phyloP scores from a whole-genome alignment of 2,329 filamentous ascomycete genomes.

The Ophiostoma fasciatum region DNA sequence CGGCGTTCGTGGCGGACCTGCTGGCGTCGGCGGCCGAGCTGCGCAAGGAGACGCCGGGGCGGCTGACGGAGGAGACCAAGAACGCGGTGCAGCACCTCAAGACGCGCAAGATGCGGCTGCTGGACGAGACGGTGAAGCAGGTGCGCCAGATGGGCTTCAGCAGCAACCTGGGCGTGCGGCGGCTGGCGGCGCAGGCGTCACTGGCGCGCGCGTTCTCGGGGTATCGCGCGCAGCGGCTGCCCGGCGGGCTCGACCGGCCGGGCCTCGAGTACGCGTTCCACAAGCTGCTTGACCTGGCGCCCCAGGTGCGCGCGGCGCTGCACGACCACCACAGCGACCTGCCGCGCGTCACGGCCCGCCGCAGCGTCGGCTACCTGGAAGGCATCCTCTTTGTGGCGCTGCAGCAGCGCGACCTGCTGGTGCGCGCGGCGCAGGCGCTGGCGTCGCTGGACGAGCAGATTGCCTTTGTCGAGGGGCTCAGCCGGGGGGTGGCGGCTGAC shows the following conservation, averaged over 20 bases:
- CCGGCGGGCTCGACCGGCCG: slow-evolving; percentile 13
- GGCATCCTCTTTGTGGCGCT: slow-evolving; percentile 58
- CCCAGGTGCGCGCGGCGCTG: slow-evolving; percentile 49
- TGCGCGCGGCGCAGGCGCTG: slow-evolving; percentile 9
- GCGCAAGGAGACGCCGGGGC: slow-evolving; percentile 66
- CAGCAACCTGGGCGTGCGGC: slow-evolving; percentile 61
- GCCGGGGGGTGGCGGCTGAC: neutral
- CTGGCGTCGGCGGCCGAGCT: slow-evolving; percentile 55
- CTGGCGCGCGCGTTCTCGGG: slow-evolving; percentile 54
- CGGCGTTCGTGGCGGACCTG: slow-evolving; percentile 55
- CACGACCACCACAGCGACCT: slow-evolving; percentile 74
- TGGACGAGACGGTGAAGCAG: slow-evolving; percentile 73
- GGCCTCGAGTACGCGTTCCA: slow-evolving; percentile 61
- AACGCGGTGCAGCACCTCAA: slow-evolving; percentile 76
- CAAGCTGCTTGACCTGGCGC: slow-evolving; percentile 59
- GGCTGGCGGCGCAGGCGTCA: slow-evolving; percentile 58
- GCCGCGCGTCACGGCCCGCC: slow-evolving; percentile 60
- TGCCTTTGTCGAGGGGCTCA: slow-evolving; percentile 5
- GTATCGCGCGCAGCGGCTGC: slow-evolving; percentile 25
- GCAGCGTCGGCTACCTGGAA: slow-evolving; percentile 77
- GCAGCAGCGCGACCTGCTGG: slow-evolving; percentile 40
- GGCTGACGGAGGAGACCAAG: slow-evolving; percentile 79
- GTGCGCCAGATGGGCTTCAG: slow-evolving; percentile 82
- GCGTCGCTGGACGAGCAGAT: slow-evolving; percentile 8
- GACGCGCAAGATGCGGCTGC: slow-evolving; percentile 74